Percentiles rank a stretch among this genome's conserved stretches.
Evolutionary conservation across 306 rosid species (phyloP).

Genomic region (Carpinus fangiana): DNA sequence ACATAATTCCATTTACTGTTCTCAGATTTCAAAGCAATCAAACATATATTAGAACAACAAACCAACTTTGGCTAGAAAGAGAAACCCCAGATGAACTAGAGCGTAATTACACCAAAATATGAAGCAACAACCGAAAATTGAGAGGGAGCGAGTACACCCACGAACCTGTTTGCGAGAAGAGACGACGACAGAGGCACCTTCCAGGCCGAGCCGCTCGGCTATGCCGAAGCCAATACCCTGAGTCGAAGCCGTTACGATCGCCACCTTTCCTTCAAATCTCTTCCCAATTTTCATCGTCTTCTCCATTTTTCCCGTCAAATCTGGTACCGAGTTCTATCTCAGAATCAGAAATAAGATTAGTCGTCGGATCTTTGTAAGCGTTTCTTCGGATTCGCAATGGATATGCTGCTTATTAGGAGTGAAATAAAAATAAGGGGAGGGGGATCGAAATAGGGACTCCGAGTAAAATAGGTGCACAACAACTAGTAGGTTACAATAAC

Average conservation of each 20-base stretch:
- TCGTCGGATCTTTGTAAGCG: no score
- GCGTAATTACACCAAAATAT: neutral
- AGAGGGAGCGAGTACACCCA: neutral
- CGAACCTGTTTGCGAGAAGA: conserved; percentile 90
- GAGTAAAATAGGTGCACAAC: no score
- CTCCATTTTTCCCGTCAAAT: conserved; percentile 34
- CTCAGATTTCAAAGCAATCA: neutral
- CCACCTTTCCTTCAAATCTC: conserved; percentile 80
- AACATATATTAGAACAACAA: neutral
- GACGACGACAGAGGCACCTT: conserved; percentile 85
- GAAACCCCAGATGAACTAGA: neutral
- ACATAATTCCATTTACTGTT: no score
- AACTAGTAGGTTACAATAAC: no score
- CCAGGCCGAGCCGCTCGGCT: conserved; percentile 85
- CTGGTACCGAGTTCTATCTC: neutral
- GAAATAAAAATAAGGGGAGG: no score
- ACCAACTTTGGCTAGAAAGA: neutral
- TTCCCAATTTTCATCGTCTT: conserved; percentile 31
- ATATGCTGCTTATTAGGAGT: no score
- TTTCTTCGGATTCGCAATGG: no score
- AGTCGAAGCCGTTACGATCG: conserved; percentile 88
- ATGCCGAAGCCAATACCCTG: conserved; percentile 91
- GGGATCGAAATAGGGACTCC: no score
- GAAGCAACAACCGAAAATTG: neutral
- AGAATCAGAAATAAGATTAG: neutral